A percentile compares a stretch with the other conserved stretches of the same genome.
phyloP scores from a whole-genome alignment of 371 early-diverging fungal genomes.

The Rhizopus stolonifer region DNA sequence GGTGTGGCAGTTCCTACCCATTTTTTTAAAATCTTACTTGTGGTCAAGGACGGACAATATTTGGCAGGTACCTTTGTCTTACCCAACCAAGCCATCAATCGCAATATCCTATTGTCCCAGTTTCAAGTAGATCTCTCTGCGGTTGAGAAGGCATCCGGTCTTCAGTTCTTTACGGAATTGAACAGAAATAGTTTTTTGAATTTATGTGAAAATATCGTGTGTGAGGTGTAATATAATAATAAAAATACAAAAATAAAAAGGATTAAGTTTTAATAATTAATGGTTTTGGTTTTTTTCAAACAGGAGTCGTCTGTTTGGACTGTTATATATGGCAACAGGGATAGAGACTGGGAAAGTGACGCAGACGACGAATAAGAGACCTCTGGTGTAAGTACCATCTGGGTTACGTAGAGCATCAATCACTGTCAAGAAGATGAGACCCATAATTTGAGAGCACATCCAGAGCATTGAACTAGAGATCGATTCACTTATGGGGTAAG shows the following conservation, averaged over 20 bases:
- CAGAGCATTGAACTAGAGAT: constrained; percentile 45
- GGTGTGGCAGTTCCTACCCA: constrained; percentile 89
- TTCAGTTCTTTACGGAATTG: constrained; percentile 67
- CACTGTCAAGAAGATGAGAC: constrained; percentile 29
- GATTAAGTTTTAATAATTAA: background rate
- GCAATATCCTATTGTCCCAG: constrained; percentile 53
- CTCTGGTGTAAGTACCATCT: constrained; percentile 30
- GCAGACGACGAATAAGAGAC: constrained; percentile 33
- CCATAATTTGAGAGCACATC: constrained; percentile 40
- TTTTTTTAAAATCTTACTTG: constrained; percentile 81
- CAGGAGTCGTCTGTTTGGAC: constrained; percentile 39
- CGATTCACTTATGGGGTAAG: constrained; percentile 46
- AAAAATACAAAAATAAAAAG: background rate
- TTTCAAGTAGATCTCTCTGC: constrained; percentile 70
- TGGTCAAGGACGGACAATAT: constrained; percentile 34
- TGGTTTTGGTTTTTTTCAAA: constrained; percentile 25
- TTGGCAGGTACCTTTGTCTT: constrained; percentile 75
- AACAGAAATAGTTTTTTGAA: constrained; percentile 41
- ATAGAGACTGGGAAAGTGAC: constrained; percentile 35
- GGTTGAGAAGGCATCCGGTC: constrained; percentile 73
- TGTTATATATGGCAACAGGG: constrained; percentile 27
- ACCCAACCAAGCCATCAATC: constrained; percentile 74
- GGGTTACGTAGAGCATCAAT: constrained; percentile 44
- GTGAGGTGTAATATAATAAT: constrained; percentile 1
- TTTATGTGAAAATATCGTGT: constrained; percentile 29